Percentiles rank a stretch among this genome's conserved stretches.
Evolutionary conservation across 2,329 filamentous ascomycete species (phyloP).

Genomic region (Camptophora hylomeconis): DNA sequence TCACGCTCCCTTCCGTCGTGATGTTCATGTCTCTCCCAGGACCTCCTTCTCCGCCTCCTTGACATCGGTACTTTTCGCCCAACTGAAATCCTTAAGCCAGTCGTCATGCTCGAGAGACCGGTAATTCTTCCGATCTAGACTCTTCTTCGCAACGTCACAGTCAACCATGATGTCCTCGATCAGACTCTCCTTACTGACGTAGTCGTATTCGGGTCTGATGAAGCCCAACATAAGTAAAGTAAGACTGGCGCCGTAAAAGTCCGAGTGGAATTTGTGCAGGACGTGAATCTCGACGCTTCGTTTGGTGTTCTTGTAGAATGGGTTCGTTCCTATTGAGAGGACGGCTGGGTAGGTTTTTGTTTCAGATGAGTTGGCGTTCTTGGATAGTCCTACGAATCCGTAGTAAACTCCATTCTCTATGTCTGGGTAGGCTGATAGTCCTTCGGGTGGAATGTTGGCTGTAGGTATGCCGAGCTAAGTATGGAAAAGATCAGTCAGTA

Average conservation of each 20-base stretch:
- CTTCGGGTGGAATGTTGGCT: constrained; percentile 64
- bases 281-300: constrained; percentile 75
- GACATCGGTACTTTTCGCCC: constrained; percentile 20
- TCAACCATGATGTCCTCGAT: constrained; percentile 81
- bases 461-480: constrained; percentile 82
- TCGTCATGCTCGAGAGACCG: constrained; percentile 13
- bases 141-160: constrained; percentile 66
- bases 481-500: constrained; percentile 1
- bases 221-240: constrained; percentile 73
- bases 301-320: constrained; percentile 90
- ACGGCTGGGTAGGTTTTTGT: constrained; percentile 58
- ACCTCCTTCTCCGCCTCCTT: constrained; percentile 19
- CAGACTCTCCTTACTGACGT: constrained; percentile 67
- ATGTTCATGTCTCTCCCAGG: neutral
- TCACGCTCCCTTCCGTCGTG: no score
- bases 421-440: constrained; percentile 48
- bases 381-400: constrained; percentile 64
- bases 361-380: constrained; percentile 11
- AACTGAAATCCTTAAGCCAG: constrained; percentile 19
- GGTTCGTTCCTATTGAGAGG: constrained; percentile 92
- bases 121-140: constrained; percentile 43
- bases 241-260: constrained; percentile 78
- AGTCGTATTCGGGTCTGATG: constrained; percentile 81
- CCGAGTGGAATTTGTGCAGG: constrained; percentile 42
- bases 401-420: constrained; percentile 80